These are phyloP conservation scores for Salvia sclarea DNA, from an alignment of 305 asterid species.

Conservation along the genomic window DNA sequence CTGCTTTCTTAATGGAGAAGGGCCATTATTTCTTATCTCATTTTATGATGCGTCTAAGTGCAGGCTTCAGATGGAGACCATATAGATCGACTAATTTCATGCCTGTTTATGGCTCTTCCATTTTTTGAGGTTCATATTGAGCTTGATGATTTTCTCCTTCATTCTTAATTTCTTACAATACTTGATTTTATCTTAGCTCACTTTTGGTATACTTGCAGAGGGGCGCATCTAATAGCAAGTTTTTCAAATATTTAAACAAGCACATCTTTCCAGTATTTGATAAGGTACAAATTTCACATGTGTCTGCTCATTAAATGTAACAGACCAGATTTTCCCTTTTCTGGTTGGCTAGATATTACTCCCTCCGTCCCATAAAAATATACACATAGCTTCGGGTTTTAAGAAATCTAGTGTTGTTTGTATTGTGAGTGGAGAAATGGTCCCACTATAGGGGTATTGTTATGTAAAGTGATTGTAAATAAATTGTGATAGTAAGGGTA, in stretches of 20 bases:
- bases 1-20: conserved; percentile 24
- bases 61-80: conserved; percentile 92
- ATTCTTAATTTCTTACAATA: conserved; percentile 14
- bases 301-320: conserved; percentile 6
- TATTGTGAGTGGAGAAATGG: no score
- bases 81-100: conserved; percentile 77
- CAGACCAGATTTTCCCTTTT: not conserved
- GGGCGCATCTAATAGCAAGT: conserved; percentile 96
- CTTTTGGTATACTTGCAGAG: conserved; percentile 55
- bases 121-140: conserved; percentile 67
- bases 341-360: conserved; percentile 9
- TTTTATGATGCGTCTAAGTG: conserved; percentile 32
- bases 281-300: conserved; percentile 47
- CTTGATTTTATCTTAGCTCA: conserved; percentile 34
- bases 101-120: conserved; percentile 90
- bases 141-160: conserved; percentile 27
- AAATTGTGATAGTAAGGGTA: no score
- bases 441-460: no score
- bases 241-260: conserved; percentile 75
- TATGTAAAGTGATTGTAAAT: no score
- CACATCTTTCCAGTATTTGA: conserved; percentile 86
- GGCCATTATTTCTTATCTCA: conserved; percentile 16
- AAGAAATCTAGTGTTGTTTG: no score
- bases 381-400: no score
- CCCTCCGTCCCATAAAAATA: no score